Percentiles rank a stretch among this genome's conserved stretches.
Evolutionary conservation across 108 stramenopile species (phyloP).

Genomic region (Fragilaria crotonensis): DNA sequence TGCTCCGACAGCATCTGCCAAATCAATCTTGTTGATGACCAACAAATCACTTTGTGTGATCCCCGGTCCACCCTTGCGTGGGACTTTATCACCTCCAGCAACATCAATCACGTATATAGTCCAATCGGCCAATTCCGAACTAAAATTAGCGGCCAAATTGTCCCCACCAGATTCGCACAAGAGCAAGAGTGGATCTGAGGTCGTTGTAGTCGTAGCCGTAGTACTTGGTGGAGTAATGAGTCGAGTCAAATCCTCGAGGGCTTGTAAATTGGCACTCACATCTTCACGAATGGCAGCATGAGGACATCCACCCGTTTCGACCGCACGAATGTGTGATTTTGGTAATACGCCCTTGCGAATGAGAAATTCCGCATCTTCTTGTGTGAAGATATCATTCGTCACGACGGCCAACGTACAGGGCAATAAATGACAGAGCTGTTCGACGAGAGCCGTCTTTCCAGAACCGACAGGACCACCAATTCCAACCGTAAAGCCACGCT

Average conservation of each 20-base stretch:
- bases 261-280: slow-evolving; percentile 90
- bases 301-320: slow-evolving; percentile 98
- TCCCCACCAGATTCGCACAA: slow-evolving; percentile 96
- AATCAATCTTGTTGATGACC: slow-evolving; percentile 96
- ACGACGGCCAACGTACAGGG: slow-evolving; percentile 68
- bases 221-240: too few relatives aligned
- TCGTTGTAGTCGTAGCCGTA: background rate
- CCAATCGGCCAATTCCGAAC: slow-evolving; percentile 91
- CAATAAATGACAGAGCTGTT: slow-evolving; percentile 62
- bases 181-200: slow-evolving; percentile 53
- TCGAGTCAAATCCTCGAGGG: slow-evolving; percentile 85
- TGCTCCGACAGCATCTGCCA: slow-evolving; percentile 96
- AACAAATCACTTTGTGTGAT: slow-evolving; percentile 94
- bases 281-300: slow-evolving; percentile 97
- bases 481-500: slow-evolving; percentile 88
- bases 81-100: slow-evolving; percentile 97
- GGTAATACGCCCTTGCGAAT: slow-evolving; percentile 70
- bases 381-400: slow-evolving; percentile 98
- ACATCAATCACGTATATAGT: slow-evolving; percentile 99
- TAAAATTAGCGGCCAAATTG: slow-evolving; percentile 97
- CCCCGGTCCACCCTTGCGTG: slow-evolving; percentile 97
- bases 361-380: slow-evolving; percentile 97
- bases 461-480: slow-evolving; percentile 91
- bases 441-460: slow-evolving; percentile 83
- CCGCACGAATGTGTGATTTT: slow-evolving; percentile 72